A percentile compares a stretch with the other conserved stretches of the same genome.
Evolutionary conservation across 805 yeast species (phyloP).

Genomic region (Schwanniomyces pseudopolymorphus): DNA sequence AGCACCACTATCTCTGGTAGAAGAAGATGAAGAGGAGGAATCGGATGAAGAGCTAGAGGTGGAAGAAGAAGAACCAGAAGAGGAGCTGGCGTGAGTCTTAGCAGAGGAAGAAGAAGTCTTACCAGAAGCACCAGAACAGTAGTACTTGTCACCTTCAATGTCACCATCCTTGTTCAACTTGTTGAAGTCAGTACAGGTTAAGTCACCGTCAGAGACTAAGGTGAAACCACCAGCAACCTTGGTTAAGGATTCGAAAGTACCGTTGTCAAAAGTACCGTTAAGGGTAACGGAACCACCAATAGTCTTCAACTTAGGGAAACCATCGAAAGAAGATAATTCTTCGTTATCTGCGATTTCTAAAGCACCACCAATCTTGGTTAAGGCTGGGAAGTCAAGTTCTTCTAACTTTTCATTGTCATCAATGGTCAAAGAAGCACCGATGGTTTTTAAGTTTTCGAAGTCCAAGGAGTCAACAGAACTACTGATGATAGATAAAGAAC

Average conservation of each 20-base stretch:
- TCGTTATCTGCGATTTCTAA: conserved; percentile 86
- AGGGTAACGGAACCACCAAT: conserved; percentile 88
- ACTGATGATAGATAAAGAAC: conserved; percentile 78
- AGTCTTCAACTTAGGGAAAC: conserved; percentile 69
- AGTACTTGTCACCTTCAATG: conserved; percentile 87
- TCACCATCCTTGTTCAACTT: conserved; percentile 71
- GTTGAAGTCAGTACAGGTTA: conserved; percentile 79
- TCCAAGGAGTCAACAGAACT: conserved; percentile 61
- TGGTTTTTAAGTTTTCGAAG: conserved; percentile 51
- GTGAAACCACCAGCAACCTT: conserved; percentile 91
- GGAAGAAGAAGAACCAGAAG: conserved; percentile 23
- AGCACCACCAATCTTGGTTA: conserved; percentile 88
- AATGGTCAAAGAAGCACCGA: conserved; percentile 83
- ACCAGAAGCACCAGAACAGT: conserved; percentile 62
- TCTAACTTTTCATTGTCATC: conserved; percentile 72
- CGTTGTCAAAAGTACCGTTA: conserved; percentile 77
- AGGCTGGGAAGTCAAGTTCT: conserved; percentile 63
- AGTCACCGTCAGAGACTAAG: conserved; percentile 71
- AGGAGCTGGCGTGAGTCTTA: conserved; percentile 28
- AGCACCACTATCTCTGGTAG: conserved; percentile 26
- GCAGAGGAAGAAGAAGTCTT: conserved; percentile 46
- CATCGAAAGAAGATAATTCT: conserved; percentile 59
- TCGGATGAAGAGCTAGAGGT: conserved; percentile 18
- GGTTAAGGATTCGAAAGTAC: conserved; percentile 68
- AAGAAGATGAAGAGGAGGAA: conserved; percentile 12